Base-by-base conservation (phyloP, 2,329 filamentous ascomycete genomes). In the Aspergillus caelatus region DNA sequence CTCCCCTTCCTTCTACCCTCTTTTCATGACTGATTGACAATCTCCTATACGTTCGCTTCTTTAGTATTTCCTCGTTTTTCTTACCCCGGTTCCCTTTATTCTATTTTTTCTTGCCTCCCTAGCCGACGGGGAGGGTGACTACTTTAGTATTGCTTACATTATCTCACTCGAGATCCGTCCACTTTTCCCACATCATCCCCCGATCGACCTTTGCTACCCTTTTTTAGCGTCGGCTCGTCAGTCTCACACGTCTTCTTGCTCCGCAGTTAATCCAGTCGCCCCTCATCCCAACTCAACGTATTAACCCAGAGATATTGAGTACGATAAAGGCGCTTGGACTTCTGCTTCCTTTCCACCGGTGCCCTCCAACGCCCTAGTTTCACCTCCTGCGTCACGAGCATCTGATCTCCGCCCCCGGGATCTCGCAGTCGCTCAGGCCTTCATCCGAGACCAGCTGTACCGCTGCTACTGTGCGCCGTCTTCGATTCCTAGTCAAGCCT, bases 191-290 rank as follows among this genome's bases (percentile, higher is more conserved):
- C 65, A 69, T 68, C 67, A 69, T 69, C 64, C 66, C 65, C 65
- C 65, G 65, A 70, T 70, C 69, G 63, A 64, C 66, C 62, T 69
- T 60, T 65, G 66, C 63, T 66, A 66, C 66, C 65, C 70, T 68
- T 68, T 36, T 60, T 67, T 70, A 70, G 69, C 68, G 65, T 70
- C 65, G 62, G 66, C 63, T 72, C 67, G 65, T 67, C 69, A 65
- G 61, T 67, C 65, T 69, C 68, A 56, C 67, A 68, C 68, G 62
- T 61, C 62, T 65, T 67, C 54, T 61, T 67, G 64, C 70, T 72
- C 70, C 67, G 66, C 66, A 68, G 65, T 68, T 67, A 67, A 63
- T 67, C 64, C 65, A 67, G 63, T 66, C 70, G 59, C 69, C 68
- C 67, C 68, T 72, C 66, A 69, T 65, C 61, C 58, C 61, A 54